Conservation (phyloP, 306 rosid species). For the Cicer yamashitae region DNA sequence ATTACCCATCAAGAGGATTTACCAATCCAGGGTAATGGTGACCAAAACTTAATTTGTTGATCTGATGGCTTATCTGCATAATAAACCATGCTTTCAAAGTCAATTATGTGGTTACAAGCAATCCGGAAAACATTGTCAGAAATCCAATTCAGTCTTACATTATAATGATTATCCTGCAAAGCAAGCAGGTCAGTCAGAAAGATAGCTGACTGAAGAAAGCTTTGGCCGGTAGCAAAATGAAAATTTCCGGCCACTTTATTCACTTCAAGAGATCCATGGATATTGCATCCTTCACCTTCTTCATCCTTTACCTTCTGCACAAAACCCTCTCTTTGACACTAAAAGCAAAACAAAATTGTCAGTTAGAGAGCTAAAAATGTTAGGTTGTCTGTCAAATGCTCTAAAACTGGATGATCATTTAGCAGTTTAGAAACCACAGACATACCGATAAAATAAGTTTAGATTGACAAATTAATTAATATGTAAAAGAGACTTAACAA, state of each 20-base stretch:
- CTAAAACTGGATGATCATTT: slow-evolving; percentile 21
- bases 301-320: slow-evolving; percentile 79
- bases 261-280: slow-evolving; percentile 86
- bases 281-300: slow-evolving; percentile 95
- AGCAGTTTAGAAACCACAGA: slow-evolving; percentile 6
- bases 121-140: slow-evolving; percentile 33
- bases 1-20: slow-evolving; percentile 96
- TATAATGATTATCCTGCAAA: slow-evolving; percentile 63
- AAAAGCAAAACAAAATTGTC: slow-evolving; percentile 45
- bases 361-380: slow-evolving; percentile 41
- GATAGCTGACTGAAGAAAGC: slow-evolving; percentile 77
- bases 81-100: slow-evolving; percentile 44
- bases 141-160: slow-evolving; percentile 60
- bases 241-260: slow-evolving; percentile 93
- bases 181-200: slow-evolving; percentile 61
- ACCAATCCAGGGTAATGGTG: slow-evolving; percentile 74
- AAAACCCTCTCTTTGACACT: slow-evolving; percentile 94
- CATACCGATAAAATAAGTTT: not conserved
- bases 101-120: slow-evolving; percentile 27
- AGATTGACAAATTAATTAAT: not conserved
- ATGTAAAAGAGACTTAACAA: not conserved
- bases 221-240: slow-evolving; percentile 80
- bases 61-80: slow-evolving; percentile 85
- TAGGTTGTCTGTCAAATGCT: slow-evolving; percentile 21
- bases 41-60: slow-evolving; percentile 85